Conservation (phyloP, 1,284 basidiomycete genomes). For the Moesziomyces parantarcticus region DNA sequence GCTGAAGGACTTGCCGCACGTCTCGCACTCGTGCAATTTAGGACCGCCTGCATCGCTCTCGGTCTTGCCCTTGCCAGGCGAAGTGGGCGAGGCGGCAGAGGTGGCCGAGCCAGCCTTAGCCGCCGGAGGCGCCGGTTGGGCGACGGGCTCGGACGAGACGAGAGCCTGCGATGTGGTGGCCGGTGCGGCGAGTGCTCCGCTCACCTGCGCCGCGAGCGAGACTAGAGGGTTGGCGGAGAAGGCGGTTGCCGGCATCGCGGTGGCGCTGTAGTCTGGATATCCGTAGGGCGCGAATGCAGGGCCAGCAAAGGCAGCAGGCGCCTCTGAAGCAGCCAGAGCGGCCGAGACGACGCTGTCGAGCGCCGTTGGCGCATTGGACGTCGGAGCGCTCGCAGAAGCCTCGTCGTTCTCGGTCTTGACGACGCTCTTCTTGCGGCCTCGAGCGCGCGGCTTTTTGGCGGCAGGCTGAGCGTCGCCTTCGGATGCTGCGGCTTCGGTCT, state of each 20-base stretch:
- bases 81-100: constrained; percentile 32
- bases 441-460: constrained; percentile 33
- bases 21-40: constrained; percentile 65
- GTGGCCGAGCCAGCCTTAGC: constrained; percentile 13
- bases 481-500: constrained; percentile 29
- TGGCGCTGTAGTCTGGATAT: constrained; percentile 44
- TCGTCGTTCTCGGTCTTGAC: constrained; percentile 20
- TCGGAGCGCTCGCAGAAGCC: constrained; percentile 3
- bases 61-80: constrained; percentile 40
- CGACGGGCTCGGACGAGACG: constrained; percentile 10
- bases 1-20: constrained; percentile 65
- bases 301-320: constrained; percentile 15
- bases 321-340: constrained; percentile 27
- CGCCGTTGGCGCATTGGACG: constrained; percentile 9
- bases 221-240: constrained; percentile 41
- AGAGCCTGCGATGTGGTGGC: constrained; percentile 9
- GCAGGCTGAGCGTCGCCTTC: constrained; percentile 16
- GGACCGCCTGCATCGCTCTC: constrained; percentile 67
- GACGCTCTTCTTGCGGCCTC: constrained; percentile 41
- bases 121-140: constrained; percentile 9
- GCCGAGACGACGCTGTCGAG: constrained; percentile 33
- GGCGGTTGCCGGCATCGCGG: constrained; percentile 31
- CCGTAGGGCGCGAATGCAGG: constrained; percentile 39
- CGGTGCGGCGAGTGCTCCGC: constrained; percentile 20
- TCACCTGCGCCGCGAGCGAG: constrained; percentile 43